phyloP scores from a whole-genome alignment of 2,329 filamentous ascomycete species.

The Chrysosporium queenslandicum region DNA sequence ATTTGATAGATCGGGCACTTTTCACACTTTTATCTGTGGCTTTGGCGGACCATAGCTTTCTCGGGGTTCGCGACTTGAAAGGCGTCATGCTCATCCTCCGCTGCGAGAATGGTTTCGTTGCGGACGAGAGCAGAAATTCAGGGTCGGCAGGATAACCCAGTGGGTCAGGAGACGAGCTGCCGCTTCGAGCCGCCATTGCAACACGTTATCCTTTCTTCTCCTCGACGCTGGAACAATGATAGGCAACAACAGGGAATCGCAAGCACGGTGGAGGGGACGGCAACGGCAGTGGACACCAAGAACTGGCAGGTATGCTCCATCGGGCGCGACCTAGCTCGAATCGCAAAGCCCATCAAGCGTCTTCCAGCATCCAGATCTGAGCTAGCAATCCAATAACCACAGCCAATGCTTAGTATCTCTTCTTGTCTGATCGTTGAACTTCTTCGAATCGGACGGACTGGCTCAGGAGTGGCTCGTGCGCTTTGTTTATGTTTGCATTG shows the following conservation, averaged over 20 bases:
- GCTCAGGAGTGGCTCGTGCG: slow-evolving; percentile 12
- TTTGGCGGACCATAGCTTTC: slow-evolving; percentile 8
- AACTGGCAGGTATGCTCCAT: slow-evolving; percentile 4
- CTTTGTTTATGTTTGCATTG: slow-evolving; percentile 14
- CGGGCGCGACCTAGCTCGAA: neutral
- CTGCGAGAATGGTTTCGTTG: slow-evolving; percentile 30
- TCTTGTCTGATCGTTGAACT: neutral
- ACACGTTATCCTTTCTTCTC: neutral
- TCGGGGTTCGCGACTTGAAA: slow-evolving; percentile 27
- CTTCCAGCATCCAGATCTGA: neutral
- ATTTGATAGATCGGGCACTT: slow-evolving; percentile 33
- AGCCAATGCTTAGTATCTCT: neutral
- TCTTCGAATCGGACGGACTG: neutral
- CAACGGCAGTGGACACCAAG: neutral
- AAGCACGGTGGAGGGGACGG: neutral
- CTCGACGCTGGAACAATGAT: neutral
- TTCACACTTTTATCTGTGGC: slow-evolving; percentile 24
- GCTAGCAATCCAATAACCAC: neutral
- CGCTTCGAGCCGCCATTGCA: slow-evolving; percentile 28
- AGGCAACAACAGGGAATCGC: neutral
- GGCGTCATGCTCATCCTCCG: slow-evolving; percentile 35
- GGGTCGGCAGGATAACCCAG: slow-evolving; percentile 35
- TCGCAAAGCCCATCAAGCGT: neutral
- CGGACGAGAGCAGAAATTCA: slow-evolving; percentile 36
- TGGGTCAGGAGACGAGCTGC: slow-evolving; percentile 36